phyloP scores from a whole-genome alignment of 768 basidiomycete species.

The Trametes meyenii region DNA sequence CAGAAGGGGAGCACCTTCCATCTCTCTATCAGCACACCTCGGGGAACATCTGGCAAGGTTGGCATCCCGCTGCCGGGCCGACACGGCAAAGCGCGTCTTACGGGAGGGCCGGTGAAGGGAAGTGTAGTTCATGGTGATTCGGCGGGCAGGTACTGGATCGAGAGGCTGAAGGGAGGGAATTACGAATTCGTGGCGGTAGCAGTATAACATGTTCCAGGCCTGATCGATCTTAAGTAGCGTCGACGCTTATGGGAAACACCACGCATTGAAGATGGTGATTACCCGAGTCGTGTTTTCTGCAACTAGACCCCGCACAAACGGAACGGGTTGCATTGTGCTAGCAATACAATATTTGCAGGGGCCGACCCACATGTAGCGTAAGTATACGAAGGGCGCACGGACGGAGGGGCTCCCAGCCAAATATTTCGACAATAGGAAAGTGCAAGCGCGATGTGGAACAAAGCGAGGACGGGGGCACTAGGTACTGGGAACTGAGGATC shows the following conservation, averaged over 20 bases:
- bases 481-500: not conserved
- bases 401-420: not conserved
- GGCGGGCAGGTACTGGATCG: constrained; percentile 15
- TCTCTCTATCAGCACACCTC: constrained; percentile 15
- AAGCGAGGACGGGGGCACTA: constrained; percentile 9
- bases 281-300: not conserved
- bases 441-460: constrained; percentile 8
- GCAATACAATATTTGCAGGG: constrained; percentile 25
- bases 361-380: constrained; percentile 8
- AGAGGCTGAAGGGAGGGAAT: constrained; percentile 7
- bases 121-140: constrained; percentile 1
- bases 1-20: not conserved
- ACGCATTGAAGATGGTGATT: not conserved
- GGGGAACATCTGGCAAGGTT: constrained; percentile 13
- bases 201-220: not conserved
- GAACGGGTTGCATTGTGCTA: constrained; percentile 25
- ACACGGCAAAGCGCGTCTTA: not conserved
- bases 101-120: not conserved
- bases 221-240: not conserved
- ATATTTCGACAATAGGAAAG: not conserved
- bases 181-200: constrained; percentile 10
- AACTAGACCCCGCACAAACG: not conserved
- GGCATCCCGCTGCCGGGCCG: constrained; percentile 13
- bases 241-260: no score
- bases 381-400: not conserved